Conservation (phyloP, 2,329 filamentous ascomycete genomes). For the Grosmannia huntii region DNA sequence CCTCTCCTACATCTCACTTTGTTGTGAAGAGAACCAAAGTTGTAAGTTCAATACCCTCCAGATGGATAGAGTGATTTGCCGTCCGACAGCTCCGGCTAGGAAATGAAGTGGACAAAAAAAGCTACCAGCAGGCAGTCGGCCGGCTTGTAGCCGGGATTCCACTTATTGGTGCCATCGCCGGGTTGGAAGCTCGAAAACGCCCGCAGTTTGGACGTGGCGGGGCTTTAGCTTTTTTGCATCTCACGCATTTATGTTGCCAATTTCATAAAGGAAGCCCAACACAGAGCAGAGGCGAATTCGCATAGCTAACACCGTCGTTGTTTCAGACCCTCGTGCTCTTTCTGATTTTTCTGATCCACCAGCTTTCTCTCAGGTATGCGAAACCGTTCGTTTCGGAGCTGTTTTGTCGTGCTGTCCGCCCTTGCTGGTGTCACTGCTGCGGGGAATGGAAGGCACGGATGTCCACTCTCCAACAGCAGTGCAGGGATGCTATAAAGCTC, state of each 20-base stretch:
- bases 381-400: conserved; percentile 2
- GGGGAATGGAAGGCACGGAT: neutral
- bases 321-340: neutral
- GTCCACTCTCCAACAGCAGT: neutral
- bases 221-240: neutral
- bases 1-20: neutral
- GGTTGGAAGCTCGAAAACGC: neutral
- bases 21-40: neutral
- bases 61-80: neutral
- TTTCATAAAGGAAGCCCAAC: neutral
- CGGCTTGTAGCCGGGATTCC: neutral
- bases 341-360: neutral
- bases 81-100: neutral
- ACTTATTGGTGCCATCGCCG: neutral
- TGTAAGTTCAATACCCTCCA: neutral
- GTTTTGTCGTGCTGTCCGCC: conserved; percentile 3
- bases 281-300: neutral
- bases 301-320: neutral
- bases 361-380: conserved; percentile 2
- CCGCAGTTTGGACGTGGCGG: neutral
- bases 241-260: neutral
- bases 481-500: neutral
- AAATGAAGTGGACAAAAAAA: neutral
- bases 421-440: neutral
- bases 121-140: neutral